Evolutionary conservation across 768 basidiomycete species (phyloP), one percentile per base, ranked within the genome.

Genomic region (Ramaria sp.): DNA sequence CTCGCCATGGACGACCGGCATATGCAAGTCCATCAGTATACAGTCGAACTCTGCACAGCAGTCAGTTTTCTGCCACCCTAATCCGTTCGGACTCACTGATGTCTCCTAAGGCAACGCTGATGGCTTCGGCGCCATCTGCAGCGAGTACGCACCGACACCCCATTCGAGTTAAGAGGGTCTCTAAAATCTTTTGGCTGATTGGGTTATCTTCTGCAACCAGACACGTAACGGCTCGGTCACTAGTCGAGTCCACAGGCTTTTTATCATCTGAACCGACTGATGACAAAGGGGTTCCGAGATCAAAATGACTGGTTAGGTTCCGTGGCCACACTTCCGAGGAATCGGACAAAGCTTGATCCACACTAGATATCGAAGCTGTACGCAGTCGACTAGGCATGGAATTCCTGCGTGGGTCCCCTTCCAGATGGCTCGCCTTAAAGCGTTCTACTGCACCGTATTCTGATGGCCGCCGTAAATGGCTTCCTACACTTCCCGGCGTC

Each of bases 1-100:
- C 71, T 98, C 95, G 38, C 95, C 96, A 66, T 93, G 93, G 63
- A 98, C 91, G 62, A 90, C 87, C 65, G 94, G 92, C 91, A 96
- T 95, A 61, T 94, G 84, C 49, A 94, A 76, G 66, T 96, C 94
- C 85, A 93, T 93, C 63, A 97, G 76, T 67, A 96, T 94, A 61
- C 89, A 88, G 66, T 96, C 94, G 66, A 96, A 96, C 71, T 92
- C 93, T 95, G 68, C 31, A 20, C 34, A 33, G 27, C 47, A 10
- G 10, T 57, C 31, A 52, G 60, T 57, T 59, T 70, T 63, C 73
- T 30, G 19, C 3, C 13, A 30, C 17, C 41, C 62, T 60, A 22
- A 61, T 11, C 5, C 5, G n/a, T 27, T 27, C 60, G 53, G 43
- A 81, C 91, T 73, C 67, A 96, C 93, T 92, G 72, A 97, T 96